phyloP scores from a whole-genome alignment of 331 rosid species.

The Rosa hybrid region DNA sequence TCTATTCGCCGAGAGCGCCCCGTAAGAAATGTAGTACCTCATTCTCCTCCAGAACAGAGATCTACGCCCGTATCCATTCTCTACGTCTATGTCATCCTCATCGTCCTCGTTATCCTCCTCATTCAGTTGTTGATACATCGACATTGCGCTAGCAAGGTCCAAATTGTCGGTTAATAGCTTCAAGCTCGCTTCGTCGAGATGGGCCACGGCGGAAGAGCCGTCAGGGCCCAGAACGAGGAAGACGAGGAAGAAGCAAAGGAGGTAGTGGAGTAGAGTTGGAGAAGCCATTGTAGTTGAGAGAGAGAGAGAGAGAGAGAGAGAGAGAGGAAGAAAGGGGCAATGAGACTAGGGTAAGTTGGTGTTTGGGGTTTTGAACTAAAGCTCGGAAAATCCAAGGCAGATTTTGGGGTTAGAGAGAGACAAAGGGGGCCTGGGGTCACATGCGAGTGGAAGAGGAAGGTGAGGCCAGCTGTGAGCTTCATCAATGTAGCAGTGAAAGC shows the following conservation, averaged over 20 bases:
- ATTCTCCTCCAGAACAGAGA: slow-evolving; percentile 70
- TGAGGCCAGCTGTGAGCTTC: slow-evolving; percentile 54
- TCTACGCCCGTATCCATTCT: slow-evolving; percentile 49
- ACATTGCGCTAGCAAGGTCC: slow-evolving; percentile 52
- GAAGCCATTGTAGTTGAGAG: slow-evolving; percentile 36
- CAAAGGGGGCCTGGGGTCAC: slow-evolving; percentile 43
- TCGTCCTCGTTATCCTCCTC: slow-evolving; percentile 33
- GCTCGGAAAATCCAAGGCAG: slow-evolving; percentile 13
- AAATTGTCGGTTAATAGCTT: slow-evolving; percentile 57
- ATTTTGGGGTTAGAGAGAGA: slow-evolving; percentile 1
- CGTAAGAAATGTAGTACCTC: slow-evolving; percentile 79
- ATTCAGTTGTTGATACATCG: slow-evolving; percentile 26
- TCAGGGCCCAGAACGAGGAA: slow-evolving; percentile 12
- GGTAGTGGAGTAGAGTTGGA: slow-evolving; percentile 9
- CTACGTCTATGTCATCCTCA: slow-evolving; percentile 19
- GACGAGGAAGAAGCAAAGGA: slow-evolving; percentile 20
- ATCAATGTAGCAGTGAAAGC: slow-evolving; percentile 36
- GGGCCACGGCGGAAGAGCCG: slow-evolving; percentile 12
- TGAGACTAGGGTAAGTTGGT: background rate
- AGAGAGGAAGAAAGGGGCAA: background rate
- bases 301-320: too few species aligned
- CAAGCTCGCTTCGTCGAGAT: slow-evolving; percentile 55
- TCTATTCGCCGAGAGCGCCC: slow-evolving; percentile 84
- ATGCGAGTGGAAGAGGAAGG: slow-evolving; percentile 35
- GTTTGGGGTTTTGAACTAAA: background rate